Evolutionary conservation across 2,329 filamentous ascomycete genomes (phyloP).

Genomic region (Fusarium falciforme): DNA sequence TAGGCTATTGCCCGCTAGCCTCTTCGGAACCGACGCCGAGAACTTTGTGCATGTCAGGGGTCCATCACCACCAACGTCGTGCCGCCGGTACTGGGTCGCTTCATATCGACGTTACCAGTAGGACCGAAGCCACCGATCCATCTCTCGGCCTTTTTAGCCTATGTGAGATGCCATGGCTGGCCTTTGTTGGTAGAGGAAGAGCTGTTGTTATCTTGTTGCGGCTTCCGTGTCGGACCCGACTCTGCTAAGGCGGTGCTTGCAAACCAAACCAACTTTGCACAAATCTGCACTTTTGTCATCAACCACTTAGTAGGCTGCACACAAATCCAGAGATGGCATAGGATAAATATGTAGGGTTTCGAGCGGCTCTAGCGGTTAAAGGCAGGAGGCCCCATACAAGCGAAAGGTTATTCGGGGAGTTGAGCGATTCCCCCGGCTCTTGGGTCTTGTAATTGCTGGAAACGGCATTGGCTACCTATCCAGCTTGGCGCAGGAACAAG

Average conservation of each 20-base stretch:
- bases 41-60: conserved; percentile 4
- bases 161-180: background rate
- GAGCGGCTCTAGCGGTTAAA: background rate
- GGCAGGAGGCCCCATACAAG: background rate
- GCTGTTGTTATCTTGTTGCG: background rate
- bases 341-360: background rate
- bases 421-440: background rate
- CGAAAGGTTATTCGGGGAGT: background rate
- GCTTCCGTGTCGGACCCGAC: background rate
- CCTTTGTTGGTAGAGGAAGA: background rate
- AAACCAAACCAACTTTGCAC: background rate
- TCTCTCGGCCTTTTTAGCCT: background rate
- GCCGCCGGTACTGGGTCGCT: conserved; percentile 16
- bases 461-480: background rate
- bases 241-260: background rate
- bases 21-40: conserved; percentile 10
- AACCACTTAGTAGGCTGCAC: background rate
- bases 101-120: conserved; percentile 1
- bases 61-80: background rate
- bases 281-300: background rate
- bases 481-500: background rate
- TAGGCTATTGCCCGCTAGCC: conserved; percentile 9
- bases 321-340: background rate
- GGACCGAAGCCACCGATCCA: background rate
- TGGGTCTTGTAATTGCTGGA: background rate